These are phyloP conservation scores for Gossypium aridum DNA, from an alignment of 441 rosid genomes.

Conservation along the genomic window DNA sequence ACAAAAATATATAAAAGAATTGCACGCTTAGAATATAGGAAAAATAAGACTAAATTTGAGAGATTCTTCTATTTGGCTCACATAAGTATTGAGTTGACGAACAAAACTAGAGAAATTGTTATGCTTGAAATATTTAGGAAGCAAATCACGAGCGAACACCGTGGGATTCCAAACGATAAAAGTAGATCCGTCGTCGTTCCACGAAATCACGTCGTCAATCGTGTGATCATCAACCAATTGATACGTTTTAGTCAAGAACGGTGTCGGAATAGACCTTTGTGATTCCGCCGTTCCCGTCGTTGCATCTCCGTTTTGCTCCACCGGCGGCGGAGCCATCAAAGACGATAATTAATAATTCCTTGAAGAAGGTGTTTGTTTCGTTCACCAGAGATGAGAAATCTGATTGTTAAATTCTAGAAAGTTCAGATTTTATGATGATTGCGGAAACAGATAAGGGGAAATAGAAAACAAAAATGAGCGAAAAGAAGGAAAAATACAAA, in stretches of 20 bases:
- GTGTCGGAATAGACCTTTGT: conserved; percentile 48
- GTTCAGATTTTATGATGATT: conserved; percentile 19
- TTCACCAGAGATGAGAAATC: background rate
- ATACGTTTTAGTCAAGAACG: conserved; percentile 50
- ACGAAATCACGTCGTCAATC: conserved; percentile 51
- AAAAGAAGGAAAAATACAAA: too few species aligned
- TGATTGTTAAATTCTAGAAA: conserved; percentile 25
- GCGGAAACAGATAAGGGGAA: background rate
- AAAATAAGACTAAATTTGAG: background rate
- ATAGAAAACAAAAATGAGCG: background rate
- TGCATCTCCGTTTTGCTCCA: conserved; percentile 24
- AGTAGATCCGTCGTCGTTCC: conserved; percentile 59
- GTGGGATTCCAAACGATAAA: conserved; percentile 63
- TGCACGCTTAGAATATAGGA: background rate
- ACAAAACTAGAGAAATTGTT: conserved; percentile 70
- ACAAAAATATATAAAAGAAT: background rate
- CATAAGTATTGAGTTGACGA: conserved; percentile 68
- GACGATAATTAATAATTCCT: background rate
- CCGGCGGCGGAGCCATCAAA: conserved; percentile 19
- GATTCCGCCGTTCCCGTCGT: conserved; percentile 20
- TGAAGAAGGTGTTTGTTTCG: background rate
- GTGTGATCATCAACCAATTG: conserved; percentile 51
- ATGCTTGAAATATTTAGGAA: conserved; percentile 62
- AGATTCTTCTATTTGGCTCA: conserved; percentile 3
- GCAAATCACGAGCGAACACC: conserved; percentile 54